phyloP scores from a whole-genome alignment of 73 alveolate genomes.

The Strombidium stylifer region DNA sequence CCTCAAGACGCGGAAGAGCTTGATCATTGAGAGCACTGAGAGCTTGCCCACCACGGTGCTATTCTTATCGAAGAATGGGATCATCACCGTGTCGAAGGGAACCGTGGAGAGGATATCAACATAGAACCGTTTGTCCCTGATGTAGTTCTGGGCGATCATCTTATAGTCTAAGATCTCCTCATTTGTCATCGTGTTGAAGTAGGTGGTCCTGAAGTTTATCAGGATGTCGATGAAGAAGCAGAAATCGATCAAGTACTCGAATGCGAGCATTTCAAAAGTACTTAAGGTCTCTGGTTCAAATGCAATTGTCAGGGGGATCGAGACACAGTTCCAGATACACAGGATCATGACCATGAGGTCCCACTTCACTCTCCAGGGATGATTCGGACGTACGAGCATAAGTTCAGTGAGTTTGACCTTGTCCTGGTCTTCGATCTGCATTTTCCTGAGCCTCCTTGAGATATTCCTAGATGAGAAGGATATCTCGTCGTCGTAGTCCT shows the following conservation, averaged over 20 bases:
- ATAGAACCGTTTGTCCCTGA: constrained; percentile 35
- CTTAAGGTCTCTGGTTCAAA: constrained; percentile 14
- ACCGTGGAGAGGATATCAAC: constrained; percentile 50
- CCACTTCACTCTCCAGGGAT: no score
- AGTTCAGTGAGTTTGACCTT: no score
- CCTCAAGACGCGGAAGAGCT: constrained; percentile 45
- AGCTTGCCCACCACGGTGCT: constrained; percentile 2
- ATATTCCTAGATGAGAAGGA: no score
- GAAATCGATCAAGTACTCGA: constrained; percentile 42
- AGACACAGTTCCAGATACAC: constrained; percentile 34
- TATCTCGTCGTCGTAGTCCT: no score
- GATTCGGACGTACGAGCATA: no score
- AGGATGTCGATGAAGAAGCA: constrained; percentile 47
- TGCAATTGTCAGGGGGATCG: constrained; percentile 36
- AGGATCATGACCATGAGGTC: constrained; percentile 35
- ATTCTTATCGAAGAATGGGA: not conserved
- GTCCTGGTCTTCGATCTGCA: no score
- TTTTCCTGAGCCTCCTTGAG: no score
- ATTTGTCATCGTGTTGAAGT: constrained; percentile 29
- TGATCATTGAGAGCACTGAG: constrained; percentile 40
- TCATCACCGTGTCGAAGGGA: constrained; percentile 30
- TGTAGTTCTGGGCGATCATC: constrained; percentile 19
- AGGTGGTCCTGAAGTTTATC: constrained; percentile 44
- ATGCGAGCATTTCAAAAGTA: no score
- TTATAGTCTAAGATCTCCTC: constrained; percentile 28